These are phyloP conservation scores for Hippophae tibetana DNA, from an alignment of 306 rosid species.

Conservation along the genomic window DNA sequence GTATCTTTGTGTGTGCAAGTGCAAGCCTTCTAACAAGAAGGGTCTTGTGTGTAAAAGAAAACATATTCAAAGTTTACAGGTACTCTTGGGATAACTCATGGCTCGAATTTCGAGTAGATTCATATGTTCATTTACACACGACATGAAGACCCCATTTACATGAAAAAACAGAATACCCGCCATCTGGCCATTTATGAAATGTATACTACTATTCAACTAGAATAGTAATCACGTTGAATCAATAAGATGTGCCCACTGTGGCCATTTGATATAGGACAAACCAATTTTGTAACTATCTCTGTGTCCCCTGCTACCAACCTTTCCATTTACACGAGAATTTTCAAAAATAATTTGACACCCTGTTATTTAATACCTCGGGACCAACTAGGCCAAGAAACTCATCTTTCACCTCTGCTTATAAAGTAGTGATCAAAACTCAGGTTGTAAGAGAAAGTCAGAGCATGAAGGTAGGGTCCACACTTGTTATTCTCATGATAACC, in stretches of 20 bases:
- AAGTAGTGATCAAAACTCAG: conserved; percentile 34
- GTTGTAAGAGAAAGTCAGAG: conserved; percentile 27
- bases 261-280: conserved; percentile 36
- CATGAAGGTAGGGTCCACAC: conserved; percentile 58
- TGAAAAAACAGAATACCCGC: conserved; percentile 12
- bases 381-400: conserved; percentile 18
- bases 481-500: not conserved
- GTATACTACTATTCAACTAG: not conserved
- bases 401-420: conserved; percentile 24
- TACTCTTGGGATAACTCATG: too few relatives aligned
- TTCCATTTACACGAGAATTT: conserved; percentile 19
- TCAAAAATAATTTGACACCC: conserved; percentile 27
- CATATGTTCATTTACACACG: conserved; percentile 3
- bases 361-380: conserved; percentile 28
- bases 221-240: too few relatives aligned
- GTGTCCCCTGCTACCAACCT: conserved; percentile 40
- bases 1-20: too few relatives aligned
- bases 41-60: too few relatives aligned
- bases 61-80: too few relatives aligned
- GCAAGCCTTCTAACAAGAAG: too few relatives aligned
- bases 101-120: too few relatives aligned
- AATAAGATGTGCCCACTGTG: conserved; percentile 13
- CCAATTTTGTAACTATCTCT: conserved; percentile 55
- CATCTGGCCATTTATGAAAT: conserved; percentile 3
- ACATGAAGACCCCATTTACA: conserved; percentile 7